Percentiles rank a stretch among this genome's conserved stretches.
Evolutionary conservation across 768 basidiomycete species (phyloP).

Genomic region (Dioszegia aurantiaca): DNA sequence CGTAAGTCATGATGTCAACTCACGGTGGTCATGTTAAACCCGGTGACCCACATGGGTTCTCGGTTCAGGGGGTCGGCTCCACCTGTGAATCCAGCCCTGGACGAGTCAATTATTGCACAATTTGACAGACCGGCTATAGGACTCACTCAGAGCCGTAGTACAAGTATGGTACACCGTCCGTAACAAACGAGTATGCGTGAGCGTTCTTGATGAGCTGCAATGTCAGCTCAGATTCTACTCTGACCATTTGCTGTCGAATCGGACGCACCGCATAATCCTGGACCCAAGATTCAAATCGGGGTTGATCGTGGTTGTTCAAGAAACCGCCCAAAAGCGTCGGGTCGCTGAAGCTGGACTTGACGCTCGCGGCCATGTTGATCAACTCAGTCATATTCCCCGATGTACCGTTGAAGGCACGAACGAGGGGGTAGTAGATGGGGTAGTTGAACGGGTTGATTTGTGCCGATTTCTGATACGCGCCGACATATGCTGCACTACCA

Average conservation of each 20-base stretch:
- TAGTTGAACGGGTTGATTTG: constrained; percentile 51
- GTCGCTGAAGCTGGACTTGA: constrained; percentile 45
- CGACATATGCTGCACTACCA: constrained; percentile 45
- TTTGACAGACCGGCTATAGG: too few species aligned
- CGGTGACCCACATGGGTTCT: constrained; percentile 47
- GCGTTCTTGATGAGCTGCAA: constrained; percentile 49
- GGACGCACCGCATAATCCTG: constrained; percentile 33
- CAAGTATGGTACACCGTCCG: constrained; percentile 53
- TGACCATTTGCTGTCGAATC: too few species aligned
- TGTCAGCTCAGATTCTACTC: too few species aligned
- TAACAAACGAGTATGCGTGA: constrained; percentile 50
- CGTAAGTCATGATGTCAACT: not conserved
- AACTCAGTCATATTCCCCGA: constrained; percentile 35
- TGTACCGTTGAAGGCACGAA: constrained; percentile 47
- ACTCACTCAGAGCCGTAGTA: constrained; percentile 43
- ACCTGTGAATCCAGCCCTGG: constrained; percentile 47
- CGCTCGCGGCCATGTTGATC: constrained; percentile 32
- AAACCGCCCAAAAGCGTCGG: constrained; percentile 48
- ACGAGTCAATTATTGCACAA: too few species aligned
- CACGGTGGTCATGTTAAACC: constrained; percentile 36
- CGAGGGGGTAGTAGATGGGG: constrained; percentile 48
- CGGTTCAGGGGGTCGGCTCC: constrained; percentile 51
- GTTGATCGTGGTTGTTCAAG: constrained; percentile 51
- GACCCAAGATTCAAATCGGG: constrained; percentile 44
- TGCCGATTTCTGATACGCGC: constrained; percentile 43